A percentile compares a stretch with the other conserved stretches of the same genome.
These are phyloP conservation scores for Hypoxylon rickii DNA, from an alignment of 495 filamentous ascomycete genomes.

Conservation along the genomic window DNA sequence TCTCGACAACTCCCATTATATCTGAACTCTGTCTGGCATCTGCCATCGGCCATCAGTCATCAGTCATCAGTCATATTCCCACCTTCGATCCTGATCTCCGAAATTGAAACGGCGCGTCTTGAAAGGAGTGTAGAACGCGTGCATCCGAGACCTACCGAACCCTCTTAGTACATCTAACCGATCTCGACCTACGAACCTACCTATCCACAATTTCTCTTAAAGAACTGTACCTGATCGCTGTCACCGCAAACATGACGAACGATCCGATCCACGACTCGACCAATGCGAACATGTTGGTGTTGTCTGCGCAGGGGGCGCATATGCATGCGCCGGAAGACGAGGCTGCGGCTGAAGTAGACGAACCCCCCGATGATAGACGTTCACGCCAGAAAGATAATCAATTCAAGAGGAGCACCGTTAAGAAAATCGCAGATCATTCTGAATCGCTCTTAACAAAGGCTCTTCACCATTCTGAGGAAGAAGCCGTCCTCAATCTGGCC, in stretches of 20 bases:
- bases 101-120: constrained; percentile 17
- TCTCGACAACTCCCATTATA: constrained; percentile 1
- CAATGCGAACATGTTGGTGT: constrained; percentile 47
- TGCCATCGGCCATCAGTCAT: no score
- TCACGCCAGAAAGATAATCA: constrained; percentile 25
- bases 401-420: constrained; percentile 50
- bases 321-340: constrained; percentile 50
- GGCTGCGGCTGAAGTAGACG: constrained; percentile 39
- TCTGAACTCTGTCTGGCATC: no score
- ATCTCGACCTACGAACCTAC: constrained; percentile 6
- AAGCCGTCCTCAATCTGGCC: constrained; percentile 33
- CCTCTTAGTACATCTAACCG: not conserved
- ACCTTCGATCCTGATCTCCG: constrained; percentile 3
- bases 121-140: constrained; percentile 2
- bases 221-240: constrained; percentile 1
- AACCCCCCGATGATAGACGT: constrained; percentile 41
- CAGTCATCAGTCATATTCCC: no score
- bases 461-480: constrained; percentile 67
- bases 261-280: constrained; percentile 44
- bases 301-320: constrained; percentile 48
- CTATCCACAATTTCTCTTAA: constrained; percentile 5
- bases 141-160: constrained; percentile 7
- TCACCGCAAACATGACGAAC: constrained; percentile 42
- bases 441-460: constrained; percentile 82
- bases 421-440: constrained; percentile 54